Percentiles rank a stretch among this genome's conserved stretches.
phyloP scores from a whole-genome alignment of 1,139 yeast genomes.

The Debaryomyces udenii region DNA sequence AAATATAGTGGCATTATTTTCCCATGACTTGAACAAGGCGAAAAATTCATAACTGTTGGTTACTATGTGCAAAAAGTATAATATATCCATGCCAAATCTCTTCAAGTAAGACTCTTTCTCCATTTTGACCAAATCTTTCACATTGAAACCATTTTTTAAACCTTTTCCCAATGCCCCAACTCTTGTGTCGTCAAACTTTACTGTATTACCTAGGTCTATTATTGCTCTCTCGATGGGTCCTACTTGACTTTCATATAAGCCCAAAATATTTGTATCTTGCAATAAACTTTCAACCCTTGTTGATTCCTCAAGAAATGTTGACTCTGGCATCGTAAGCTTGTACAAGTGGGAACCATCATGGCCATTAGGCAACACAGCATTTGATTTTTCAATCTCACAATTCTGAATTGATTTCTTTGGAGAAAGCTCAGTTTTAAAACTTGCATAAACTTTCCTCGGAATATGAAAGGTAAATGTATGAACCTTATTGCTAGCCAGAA shows the following conservation, averaged over 20 bases:
- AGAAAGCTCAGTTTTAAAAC: constrained; percentile 56
- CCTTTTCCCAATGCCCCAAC: constrained; percentile 90
- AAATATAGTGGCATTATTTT: constrained; percentile 52
- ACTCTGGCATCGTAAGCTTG: constrained; percentile 69
- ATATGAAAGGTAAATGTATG: constrained; percentile 75
- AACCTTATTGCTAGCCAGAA: constrained; percentile 67
- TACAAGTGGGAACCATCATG: constrained; percentile 59
- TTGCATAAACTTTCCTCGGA: constrained; percentile 72
- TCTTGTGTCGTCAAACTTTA: constrained; percentile 65
- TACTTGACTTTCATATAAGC: constrained; percentile 78
- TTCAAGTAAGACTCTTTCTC: constrained; percentile 55
- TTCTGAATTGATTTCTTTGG: constrained; percentile 51
- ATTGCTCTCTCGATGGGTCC: constrained; percentile 72
- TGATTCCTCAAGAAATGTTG: constrained; percentile 57
- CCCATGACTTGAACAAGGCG: constrained; percentile 71
- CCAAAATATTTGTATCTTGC: constrained; percentile 63
- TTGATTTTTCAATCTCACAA: constrained; percentile 62
- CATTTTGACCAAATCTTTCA: constrained; percentile 55
- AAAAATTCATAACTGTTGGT: constrained; percentile 79
- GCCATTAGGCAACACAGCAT: constrained; percentile 71
- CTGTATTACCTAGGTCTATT: constrained; percentile 74
- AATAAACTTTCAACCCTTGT: constrained; percentile 64
- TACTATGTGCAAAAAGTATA: constrained; percentile 71
- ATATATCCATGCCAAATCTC: constrained; percentile 58
- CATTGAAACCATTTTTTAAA: constrained; percentile 78